Conservation (phyloP, 352 stramenopile species). For the Phytophthora fragariae region DNA sequence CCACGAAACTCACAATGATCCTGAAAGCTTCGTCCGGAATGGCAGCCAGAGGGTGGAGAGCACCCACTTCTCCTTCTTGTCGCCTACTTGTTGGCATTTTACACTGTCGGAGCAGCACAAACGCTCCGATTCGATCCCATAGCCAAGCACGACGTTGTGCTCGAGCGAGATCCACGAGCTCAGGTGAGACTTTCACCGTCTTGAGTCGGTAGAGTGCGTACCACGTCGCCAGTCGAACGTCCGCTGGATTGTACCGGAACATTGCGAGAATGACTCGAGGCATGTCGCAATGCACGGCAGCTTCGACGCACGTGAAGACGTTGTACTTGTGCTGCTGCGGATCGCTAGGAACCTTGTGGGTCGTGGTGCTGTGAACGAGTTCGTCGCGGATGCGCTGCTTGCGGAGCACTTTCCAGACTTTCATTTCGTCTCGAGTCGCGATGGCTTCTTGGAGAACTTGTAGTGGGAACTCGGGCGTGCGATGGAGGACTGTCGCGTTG, state of each 20-base stretch:
- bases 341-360: conserved; percentile 23
- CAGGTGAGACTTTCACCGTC: conserved; percentile 15
- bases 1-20: conserved; percentile 31
- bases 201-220: conserved; percentile 26
- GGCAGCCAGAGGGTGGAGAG: conserved; percentile 5
- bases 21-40: conserved; percentile 24
- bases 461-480: conserved; percentile 22
- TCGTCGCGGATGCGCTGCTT: conserved; percentile 26
- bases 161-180: conserved; percentile 17
- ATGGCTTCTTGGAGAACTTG: conserved; percentile 29
- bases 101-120: conserved; percentile 17
- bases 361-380: conserved; percentile 20
- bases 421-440: conserved; percentile 13
- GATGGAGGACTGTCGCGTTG: not conserved
- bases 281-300: conserved; percentile 21
- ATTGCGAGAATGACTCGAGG: conserved; percentile 20
- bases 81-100: not conserved
- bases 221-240: conserved; percentile 30
- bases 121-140: conserved; percentile 22
- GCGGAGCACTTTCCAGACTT: conserved; percentile 20
- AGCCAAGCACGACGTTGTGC: conserved; percentile 23
- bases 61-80: not conserved
- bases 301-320: conserved; percentile 37
- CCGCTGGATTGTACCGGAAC: conserved; percentile 17
- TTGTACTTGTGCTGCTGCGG: conserved; percentile 33